Evolutionary conservation across 345 rosid genomes (phyloP).

Genomic region (Excoecaria cochinchinensis): DNA sequence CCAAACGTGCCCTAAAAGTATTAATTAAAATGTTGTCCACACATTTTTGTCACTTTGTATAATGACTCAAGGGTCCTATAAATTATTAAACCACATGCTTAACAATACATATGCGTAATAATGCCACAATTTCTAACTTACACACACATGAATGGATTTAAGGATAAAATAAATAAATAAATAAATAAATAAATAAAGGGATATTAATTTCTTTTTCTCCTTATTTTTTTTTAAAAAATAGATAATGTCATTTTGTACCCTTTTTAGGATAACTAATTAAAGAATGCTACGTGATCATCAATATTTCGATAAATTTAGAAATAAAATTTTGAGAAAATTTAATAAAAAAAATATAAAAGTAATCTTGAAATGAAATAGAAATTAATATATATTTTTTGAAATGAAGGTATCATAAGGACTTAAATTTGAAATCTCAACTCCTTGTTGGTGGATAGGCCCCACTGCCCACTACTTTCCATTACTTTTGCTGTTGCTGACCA

Average conservation of each 20-base stretch:
- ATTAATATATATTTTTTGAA: too few relatives aligned
- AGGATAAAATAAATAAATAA: background rate
- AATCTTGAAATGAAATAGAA: too few relatives aligned
- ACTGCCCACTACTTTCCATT: conserved; percentile 2
- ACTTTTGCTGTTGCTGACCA: background rate
- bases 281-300: too few relatives aligned
- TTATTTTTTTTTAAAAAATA: too few relatives aligned
- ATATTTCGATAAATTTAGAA: too few relatives aligned
- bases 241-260: too few relatives aligned
- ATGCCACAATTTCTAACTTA: background rate
- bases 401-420: background rate
- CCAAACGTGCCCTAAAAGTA: too few relatives aligned
- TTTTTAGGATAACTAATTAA: too few relatives aligned
- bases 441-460: conserved; percentile 15
- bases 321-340: too few relatives aligned
- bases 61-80: conserved; percentile 8
- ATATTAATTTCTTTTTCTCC: too few relatives aligned
- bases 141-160: background rate
- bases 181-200: background rate
- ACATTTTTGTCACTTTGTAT: background rate
- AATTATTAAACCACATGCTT: conserved; percentile 4
- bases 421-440: background rate
- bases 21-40: background rate
- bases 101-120: conserved; percentile 2
- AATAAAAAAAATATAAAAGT: too few relatives aligned